phyloP scores from a whole-genome alignment of 805 yeast species.

The Myxozyma neglecta region DNA sequence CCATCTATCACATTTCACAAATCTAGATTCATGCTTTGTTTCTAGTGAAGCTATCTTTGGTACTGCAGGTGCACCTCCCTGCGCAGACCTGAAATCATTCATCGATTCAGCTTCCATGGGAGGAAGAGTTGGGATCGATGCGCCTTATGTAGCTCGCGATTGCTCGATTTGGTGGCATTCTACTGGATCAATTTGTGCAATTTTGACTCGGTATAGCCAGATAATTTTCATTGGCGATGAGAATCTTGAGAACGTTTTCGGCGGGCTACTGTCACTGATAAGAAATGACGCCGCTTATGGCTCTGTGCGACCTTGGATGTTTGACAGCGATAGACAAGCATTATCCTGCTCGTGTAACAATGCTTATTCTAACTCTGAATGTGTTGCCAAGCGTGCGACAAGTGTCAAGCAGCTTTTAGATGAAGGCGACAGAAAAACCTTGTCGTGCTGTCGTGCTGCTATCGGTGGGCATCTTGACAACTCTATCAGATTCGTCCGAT shows the following conservation, averaged over 20 bases:
- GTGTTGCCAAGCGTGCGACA: background rate
- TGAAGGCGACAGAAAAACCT: background rate
- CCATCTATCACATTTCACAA: background rate
- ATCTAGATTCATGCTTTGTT: conserved; percentile 4
- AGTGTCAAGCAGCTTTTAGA: background rate
- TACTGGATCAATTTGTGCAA: conserved; percentile 12
- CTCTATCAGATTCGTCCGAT: background rate
- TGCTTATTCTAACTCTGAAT: background rate
- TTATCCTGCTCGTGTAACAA: conserved; percentile 14
- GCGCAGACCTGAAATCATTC: conserved; percentile 3
- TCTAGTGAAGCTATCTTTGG: conserved; percentile 2
- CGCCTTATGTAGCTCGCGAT: conserved; percentile 18
- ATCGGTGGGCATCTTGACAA: background rate
- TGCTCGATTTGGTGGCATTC: conserved; percentile 25
- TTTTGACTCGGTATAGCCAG: conserved; percentile 11
- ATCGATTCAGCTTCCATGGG: conserved; percentile 19
- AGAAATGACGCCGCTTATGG: conserved; percentile 21
- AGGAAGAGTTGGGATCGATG: conserved; percentile 26
- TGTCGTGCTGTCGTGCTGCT: background rate
- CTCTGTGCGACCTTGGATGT: conserved; percentile 13
- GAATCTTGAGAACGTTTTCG: conserved; percentile 11
- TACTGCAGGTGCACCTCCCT: conserved; percentile 1
- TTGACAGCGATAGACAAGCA: background rate
- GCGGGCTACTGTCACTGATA: conserved; percentile 12
- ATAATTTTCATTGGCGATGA: conserved; percentile 26